phyloP scores from a whole-genome alignment of 1,284 basidiomycete species.

The Moesziomyces sp. region DNA sequence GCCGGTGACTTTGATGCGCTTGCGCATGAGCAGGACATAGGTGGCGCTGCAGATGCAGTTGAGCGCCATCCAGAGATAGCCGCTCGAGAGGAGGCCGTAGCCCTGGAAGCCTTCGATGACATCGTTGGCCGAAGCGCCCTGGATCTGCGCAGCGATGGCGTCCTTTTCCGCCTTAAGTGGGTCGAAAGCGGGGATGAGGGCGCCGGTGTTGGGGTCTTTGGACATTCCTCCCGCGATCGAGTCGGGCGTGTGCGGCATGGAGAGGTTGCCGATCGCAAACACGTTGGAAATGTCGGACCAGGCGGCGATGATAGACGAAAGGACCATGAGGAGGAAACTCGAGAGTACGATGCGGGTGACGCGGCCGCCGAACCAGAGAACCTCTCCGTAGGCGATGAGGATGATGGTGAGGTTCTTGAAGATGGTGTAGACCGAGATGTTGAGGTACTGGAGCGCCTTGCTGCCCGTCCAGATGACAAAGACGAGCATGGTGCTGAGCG shows the following conservation, averaged over 20 bases:
- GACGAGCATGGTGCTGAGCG: slow-evolving; percentile 90
- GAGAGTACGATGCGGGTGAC: slow-evolving; percentile 88
- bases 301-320: slow-evolving; percentile 95
- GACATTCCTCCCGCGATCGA: slow-evolving; percentile 40
- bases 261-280: slow-evolving; percentile 65
- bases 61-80: slow-evolving; percentile 95
- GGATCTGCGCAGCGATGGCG: slow-evolving; percentile 34
- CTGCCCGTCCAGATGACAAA: slow-evolving; percentile 97
- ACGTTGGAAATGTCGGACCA: slow-evolving; percentile 83
- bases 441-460: slow-evolving; percentile 78
- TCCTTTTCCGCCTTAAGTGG: slow-evolving; percentile 48
- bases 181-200: slow-evolving; percentile 32
- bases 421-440: slow-evolving; percentile 75
- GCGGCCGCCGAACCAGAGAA: slow-evolving; percentile 92
- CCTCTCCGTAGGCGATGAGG: slow-evolving; percentile 97
- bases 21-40: slow-evolving; percentile 95
- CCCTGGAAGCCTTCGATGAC: slow-evolving; percentile 51
- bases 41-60: slow-evolving; percentile 92
- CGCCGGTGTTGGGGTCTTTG: slow-evolving; percentile 37
- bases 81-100: slow-evolving; percentile 68
- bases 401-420: slow-evolving; percentile 99
- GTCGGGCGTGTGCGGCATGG: slow-evolving; percentile 61
- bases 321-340: slow-evolving; percentile 93
- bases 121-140: slow-evolving; percentile 34
- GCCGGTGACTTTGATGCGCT: slow-evolving; percentile 94